phyloP scores from a whole-genome alignment of 202 grass and related monocot species.

The Musa balbisiana region DNA sequence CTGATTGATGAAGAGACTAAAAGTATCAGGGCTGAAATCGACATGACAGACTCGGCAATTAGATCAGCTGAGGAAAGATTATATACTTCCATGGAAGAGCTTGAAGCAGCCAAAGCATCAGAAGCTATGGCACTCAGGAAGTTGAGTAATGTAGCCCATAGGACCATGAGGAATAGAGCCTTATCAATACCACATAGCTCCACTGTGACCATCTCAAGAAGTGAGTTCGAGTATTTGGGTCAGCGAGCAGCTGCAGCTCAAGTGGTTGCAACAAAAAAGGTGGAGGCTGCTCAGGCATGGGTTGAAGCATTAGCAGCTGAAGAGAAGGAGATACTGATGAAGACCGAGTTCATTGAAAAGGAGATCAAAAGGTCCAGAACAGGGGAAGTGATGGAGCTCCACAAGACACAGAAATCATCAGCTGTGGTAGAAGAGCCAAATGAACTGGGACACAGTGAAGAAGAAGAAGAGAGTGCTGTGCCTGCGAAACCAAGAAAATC shows the following conservation, averaged over 20 bases:
- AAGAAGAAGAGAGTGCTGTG: not conserved
- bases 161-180: conserved; percentile 36
- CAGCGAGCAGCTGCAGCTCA: not conserved
- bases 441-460: not conserved
- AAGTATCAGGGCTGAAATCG: conserved; percentile 32
- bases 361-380: conserved; percentile 25
- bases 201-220: conserved; percentile 55
- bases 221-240: conserved; percentile 77
- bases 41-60: conserved; percentile 26
- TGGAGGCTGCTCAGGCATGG: conserved; percentile 19
- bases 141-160: conserved; percentile 40
- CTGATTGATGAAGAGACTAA: conserved; percentile 34
- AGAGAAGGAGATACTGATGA: conserved; percentile 51
- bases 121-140: conserved; percentile 55
- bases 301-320: conserved; percentile 16
- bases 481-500: conserved; percentile 3
- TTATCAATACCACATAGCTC: conserved; percentile 2
- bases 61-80: conserved; percentile 29
- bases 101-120: conserved; percentile 46
- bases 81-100: conserved; percentile 35
- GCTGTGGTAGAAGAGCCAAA: not conserved
- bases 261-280: conserved; percentile 5
- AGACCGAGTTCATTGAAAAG: conserved; percentile 28
- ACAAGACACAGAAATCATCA: conserved; percentile 28
- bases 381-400: conserved; percentile 25